Conservation (phyloP, 192 early-diverging fungal genomes). For the Pecoramyces ruminantium region DNA sequence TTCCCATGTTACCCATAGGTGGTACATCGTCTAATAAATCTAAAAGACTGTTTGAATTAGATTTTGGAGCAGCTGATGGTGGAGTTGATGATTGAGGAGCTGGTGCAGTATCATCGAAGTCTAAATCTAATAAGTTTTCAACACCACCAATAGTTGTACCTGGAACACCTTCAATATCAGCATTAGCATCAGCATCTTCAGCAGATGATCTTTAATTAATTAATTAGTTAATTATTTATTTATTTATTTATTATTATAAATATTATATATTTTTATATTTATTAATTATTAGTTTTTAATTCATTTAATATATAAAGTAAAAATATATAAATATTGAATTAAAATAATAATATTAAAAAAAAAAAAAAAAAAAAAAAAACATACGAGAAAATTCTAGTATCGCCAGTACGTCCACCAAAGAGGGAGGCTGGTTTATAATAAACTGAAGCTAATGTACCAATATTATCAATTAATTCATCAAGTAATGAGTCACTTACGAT, state of each 20-base stretch:
- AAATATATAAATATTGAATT: conserved; percentile 1
- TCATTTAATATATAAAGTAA: too few relatives aligned
- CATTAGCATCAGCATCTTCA: not conserved
- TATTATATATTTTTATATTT: conserved; percentile 4
- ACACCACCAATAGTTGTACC: not conserved
- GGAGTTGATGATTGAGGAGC: not conserved
- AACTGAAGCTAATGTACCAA: conserved; percentile 74
- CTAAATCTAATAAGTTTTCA: not conserved
- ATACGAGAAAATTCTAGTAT: not conserved
- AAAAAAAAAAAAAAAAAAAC: not conserved
- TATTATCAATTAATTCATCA: conserved; percentile 71
- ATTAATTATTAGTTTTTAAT: conserved; percentile 7
- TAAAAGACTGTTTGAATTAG: not conserved
- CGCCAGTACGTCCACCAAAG: conserved; percentile 53
- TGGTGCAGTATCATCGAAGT: not conserved
- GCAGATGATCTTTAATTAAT: not conserved
- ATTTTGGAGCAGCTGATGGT: not conserved
- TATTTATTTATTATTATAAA: conserved; percentile 3
- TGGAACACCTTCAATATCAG: not conserved
- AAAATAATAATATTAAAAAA: not conserved
- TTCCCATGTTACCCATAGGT: conserved; percentile 7
- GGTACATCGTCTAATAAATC: not conserved
- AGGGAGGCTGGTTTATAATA: conserved; percentile 80
- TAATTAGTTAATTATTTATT: not conserved
- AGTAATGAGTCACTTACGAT: conserved; percentile 69